Evolutionary conservation across 805 yeast species (phyloP), one percentile per base, ranked within the genome.

Genomic region (Metschnikowia bowlesiae): DNA sequence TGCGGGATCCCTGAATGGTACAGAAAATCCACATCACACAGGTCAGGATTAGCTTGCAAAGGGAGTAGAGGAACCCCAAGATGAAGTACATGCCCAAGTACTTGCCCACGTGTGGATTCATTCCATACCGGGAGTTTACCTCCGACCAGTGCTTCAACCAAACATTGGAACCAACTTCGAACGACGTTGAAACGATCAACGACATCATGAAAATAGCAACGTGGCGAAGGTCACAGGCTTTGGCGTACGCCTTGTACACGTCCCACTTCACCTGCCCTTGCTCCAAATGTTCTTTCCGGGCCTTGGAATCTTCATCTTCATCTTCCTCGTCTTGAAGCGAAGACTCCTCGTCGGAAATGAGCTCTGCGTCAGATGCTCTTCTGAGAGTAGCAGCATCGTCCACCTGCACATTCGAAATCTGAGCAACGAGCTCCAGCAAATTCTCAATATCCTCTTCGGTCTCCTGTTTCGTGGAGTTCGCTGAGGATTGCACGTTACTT

Each of bases 91-190:
- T 74, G 16, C 86, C 85, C 57, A 94, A 73, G 60, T 90, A 94
- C 61, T 69, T 80, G 48, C 71, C 71, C n/a, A 87, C 81, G 52
- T 82, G 65, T 2, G 96, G 96, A 64, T 92, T 92, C 49, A 69
- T 70, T 28, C 90, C 92, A 36, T 69, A 64, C 40, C 66, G 70
- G 3, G 91, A 78, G 63, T 92, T 94, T 22, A 86, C 81, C 65
- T 94, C 99, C 10, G 98, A 88, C 99, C 99, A 94, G 67, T 89
- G 89, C 67, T 94, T 94, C 61, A 94, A 80, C 99, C 99, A 94
- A 48, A 92, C 80, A 64, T 85, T 90, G 35, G 90, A 83, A 40
- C 71, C 70, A 46, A 89, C 92, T 50, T 83, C 78, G 45, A 83
- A 62, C 10, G 76, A 63, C 78, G 81, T 85, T 0, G 88, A 76